Percentiles rank a stretch among this genome's conserved stretches.
phyloP scores from a whole-genome alignment of 495 filamentous ascomycete species.

The Aspergillus ellipticus region DNA sequence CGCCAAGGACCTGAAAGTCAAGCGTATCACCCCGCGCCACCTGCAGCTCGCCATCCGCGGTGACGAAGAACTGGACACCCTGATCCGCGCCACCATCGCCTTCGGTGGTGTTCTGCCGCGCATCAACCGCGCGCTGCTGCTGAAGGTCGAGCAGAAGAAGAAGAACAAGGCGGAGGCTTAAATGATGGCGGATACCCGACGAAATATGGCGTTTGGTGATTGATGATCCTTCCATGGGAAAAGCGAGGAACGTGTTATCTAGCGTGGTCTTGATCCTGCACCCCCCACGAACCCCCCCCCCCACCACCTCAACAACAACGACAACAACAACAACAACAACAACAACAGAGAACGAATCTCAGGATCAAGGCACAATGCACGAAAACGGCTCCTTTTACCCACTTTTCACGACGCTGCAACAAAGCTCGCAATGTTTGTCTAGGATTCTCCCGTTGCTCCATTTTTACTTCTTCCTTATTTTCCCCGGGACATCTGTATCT shows the following conservation, averaged over 20 bases:
- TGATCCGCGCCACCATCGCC: conserved; percentile 96
- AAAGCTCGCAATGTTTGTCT: conserved; percentile 17
- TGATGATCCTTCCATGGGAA: conserved; percentile 24
- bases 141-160: conserved; percentile 99
- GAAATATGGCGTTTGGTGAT: conserved; percentile 27
- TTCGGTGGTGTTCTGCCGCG: conserved; percentile 97
- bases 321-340: no score
- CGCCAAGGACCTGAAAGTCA: conserved; percentile 98
- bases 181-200: conserved; percentile 25
- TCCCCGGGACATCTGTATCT: conserved; percentile 11
- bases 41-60: conserved; percentile 97
- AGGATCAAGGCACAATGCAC: background rate
- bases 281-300: background rate
- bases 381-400: background rate
- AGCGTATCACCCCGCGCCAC: conserved; percentile 98
- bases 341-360: no score
- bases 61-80: conserved; percentile 95
- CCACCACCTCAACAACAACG: background rate
- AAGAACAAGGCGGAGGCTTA: conserved; percentile 65
- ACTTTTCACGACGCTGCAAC: conserved; percentile 19
- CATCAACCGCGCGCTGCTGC: conserved; percentile 94
- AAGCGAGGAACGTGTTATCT: background rate
- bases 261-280: background rate
- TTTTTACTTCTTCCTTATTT: conserved; percentile 7
- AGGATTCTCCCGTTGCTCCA: background rate